These are phyloP conservation scores for Beauveria caledonica DNA, from an alignment of 2,329 filamentous ascomycete species.

Conservation along the genomic window DNA sequence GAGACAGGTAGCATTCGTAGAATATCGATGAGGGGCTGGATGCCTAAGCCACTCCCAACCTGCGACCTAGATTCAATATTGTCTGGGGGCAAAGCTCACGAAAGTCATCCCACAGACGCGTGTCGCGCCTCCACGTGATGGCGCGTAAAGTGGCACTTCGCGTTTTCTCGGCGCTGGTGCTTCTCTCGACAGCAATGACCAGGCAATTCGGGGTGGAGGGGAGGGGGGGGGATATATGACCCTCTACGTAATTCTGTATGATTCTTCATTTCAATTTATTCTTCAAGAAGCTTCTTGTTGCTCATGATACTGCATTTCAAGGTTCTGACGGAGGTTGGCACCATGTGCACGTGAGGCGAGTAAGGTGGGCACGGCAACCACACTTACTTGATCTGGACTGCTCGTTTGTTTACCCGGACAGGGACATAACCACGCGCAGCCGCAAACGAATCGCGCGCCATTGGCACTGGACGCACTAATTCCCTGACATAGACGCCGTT, in stretches of 20 bases:
- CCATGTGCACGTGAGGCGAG: not conserved
- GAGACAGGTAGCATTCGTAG: not conserved
- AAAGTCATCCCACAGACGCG: slow-evolving; percentile 18
- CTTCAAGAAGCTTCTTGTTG: not conserved
- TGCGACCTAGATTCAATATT: not conserved
- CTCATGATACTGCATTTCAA: not conserved
- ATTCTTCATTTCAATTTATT: not conserved
- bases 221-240: no score
- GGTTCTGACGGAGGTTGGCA: not conserved
- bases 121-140: slow-evolving; percentile 27
- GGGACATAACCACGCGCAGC: not conserved
- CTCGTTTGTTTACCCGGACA: slow-evolving; percentile 21
- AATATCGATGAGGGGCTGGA: not conserved
- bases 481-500: not conserved
- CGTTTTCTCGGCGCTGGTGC: not conserved
- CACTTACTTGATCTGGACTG: slow-evolving; percentile 16
- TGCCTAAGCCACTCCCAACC: not conserved
- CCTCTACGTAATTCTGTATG: no score
- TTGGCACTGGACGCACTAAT: not conserved
- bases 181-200: not conserved
- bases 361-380: slow-evolving; percentile 27
- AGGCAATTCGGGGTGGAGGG: no score
- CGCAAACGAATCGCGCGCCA: slow-evolving; percentile 5
- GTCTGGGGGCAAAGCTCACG: not conserved
- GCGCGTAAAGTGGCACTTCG: slow-evolving; percentile 21